These are phyloP conservation scores for Chalciporus pseudorubinellus DNA, from an alignment of 768 basidiomycete genomes.

Conservation along the genomic window DNA sequence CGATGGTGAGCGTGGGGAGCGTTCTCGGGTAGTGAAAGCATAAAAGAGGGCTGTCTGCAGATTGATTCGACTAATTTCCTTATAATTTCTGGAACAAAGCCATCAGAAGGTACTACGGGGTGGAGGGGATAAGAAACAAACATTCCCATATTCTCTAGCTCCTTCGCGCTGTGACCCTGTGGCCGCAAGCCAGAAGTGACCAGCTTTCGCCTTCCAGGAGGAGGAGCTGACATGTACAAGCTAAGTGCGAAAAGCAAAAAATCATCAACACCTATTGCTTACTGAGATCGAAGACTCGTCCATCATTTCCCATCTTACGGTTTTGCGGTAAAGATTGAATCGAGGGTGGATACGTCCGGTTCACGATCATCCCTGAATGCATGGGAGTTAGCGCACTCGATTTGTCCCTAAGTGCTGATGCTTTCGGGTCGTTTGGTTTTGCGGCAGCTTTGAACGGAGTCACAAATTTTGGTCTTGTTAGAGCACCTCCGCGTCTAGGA, in stretches of 20 bases:
- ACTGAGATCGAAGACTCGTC: constrained; percentile 44
- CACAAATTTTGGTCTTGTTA: constrained; percentile 43
- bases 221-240: constrained; percentile 26
- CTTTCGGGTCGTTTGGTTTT: constrained; percentile 37
- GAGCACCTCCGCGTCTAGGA: constrained; percentile 25
- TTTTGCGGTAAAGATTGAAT: constrained; percentile 3
- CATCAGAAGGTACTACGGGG: constrained; percentile 2
- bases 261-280: constrained; percentile 16
- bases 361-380: not conserved
- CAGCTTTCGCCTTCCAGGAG: constrained; percentile 43
- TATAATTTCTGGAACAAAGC: constrained; percentile 41
- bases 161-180: constrained; percentile 40
- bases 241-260: not conserved
- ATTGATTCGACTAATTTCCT: constrained; percentile 53
- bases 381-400: constrained; percentile 2
- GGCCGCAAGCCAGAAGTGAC: constrained; percentile 51
- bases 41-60: constrained; percentile 58
- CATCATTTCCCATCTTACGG: constrained; percentile 7
- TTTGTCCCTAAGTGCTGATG: constrained; percentile 1
- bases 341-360: constrained; percentile 26
- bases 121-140: constrained; percentile 28
- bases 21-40: constrained; percentile 46
- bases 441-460: constrained; percentile 63
- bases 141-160: constrained; percentile 53
- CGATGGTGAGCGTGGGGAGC: constrained; percentile 25